Conservation (phyloP, 441 rosid species). For the Syzygium malaccense region DNA sequence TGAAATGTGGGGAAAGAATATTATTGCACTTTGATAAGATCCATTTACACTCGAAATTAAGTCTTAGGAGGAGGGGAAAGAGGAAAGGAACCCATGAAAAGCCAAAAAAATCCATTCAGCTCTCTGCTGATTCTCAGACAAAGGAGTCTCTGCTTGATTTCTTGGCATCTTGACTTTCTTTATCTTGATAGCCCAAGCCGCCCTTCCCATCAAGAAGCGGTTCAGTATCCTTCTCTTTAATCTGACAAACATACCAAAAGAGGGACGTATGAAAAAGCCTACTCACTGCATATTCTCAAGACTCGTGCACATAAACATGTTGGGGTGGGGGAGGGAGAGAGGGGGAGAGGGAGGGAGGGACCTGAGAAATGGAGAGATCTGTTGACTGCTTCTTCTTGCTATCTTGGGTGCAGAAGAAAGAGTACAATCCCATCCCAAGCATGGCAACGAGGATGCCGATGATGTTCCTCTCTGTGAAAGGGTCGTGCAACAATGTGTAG, state of each 20-base stretch:
- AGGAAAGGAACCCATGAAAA: not conserved
- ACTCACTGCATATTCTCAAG: not conserved
- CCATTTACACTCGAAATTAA: constrained; percentile 21
- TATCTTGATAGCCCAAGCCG: constrained; percentile 33
- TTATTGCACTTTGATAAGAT: constrained; percentile 32
- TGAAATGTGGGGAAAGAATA: not conserved
- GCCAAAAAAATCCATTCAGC: not conserved
- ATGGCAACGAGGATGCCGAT: constrained; percentile 81
- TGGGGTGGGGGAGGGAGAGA: not conserved
- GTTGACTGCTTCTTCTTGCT: constrained; percentile 59
- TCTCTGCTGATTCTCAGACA: constrained; percentile 27
- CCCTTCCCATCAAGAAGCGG: constrained; percentile 36
- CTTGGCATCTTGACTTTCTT: constrained; percentile 60
- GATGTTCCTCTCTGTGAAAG: constrained; percentile 76
- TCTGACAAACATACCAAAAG: constrained; percentile 12
- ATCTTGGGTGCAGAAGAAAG: constrained; percentile 78
- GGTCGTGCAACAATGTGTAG: constrained; percentile 80
- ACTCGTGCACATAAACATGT: not conserved
- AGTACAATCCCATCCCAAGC: constrained; percentile 84
- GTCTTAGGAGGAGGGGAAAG: not conserved
- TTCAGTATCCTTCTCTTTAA: constrained; percentile 71
- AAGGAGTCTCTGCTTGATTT: constrained; percentile 57
- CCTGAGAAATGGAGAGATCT: constrained; percentile 53
- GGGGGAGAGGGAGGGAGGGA: not conserved
- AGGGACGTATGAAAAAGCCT: not conserved